phyloP scores from a whole-genome alignment of 2,329 filamentous ascomycete genomes.

The Penicillium rolfsii region DNA sequence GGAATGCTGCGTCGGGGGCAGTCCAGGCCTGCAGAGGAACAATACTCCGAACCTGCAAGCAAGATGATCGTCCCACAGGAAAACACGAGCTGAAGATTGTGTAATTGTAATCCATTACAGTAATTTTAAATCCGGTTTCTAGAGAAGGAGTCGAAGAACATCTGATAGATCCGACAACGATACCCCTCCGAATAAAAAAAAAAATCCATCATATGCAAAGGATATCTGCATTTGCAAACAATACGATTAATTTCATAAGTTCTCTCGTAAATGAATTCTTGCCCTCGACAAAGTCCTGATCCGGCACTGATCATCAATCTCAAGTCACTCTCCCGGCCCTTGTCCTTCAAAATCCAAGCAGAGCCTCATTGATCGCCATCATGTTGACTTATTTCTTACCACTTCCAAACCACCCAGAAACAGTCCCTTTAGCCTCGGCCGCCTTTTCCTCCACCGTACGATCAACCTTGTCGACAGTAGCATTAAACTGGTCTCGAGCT shows the following conservation, averaged over 20 bases:
- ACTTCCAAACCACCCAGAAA: slow-evolving; percentile 84
- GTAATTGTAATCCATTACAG: neutral
- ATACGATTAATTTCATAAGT: neutral
- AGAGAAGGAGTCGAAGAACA: neutral
- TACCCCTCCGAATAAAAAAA: neutral
- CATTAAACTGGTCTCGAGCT: slow-evolving; percentile 56
- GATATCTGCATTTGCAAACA: neutral
- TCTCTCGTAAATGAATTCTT: neutral
- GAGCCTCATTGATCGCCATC: neutral
- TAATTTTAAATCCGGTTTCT: neutral
- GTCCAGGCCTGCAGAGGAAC: neutral
- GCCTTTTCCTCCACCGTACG: slow-evolving; percentile 77
- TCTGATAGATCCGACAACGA: neutral
- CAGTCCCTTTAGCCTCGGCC: slow-evolving; percentile 78
- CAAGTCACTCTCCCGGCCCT: too few species aligned
- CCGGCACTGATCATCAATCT: neutral
- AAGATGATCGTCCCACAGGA: neutral
- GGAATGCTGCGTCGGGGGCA: slow-evolving; percentile 23
- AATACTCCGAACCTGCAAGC: neutral
- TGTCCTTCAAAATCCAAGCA: neutral
- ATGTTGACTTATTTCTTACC: slow-evolving; percentile 45
- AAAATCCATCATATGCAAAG: neutral
- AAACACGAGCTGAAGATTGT: neutral
- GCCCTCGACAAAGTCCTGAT: neutral
- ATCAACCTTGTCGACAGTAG: slow-evolving; percentile 75